Conservation (phyloP, 805 yeast species). For the Cyberlindnera veronae region DNA sequence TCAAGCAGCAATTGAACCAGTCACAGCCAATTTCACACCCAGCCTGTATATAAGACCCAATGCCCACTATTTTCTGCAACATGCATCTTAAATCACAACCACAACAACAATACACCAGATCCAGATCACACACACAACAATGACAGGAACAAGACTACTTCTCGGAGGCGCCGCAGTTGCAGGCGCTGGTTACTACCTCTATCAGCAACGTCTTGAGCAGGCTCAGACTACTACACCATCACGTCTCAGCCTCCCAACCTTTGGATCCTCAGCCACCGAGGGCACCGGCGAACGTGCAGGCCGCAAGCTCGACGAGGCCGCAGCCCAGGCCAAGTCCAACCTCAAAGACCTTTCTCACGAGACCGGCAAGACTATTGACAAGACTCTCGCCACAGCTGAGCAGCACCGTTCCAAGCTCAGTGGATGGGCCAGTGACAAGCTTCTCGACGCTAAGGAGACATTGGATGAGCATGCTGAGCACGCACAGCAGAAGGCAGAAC, state of each 20-base stretch:
- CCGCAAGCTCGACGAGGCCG: slow-evolving; percentile 26
- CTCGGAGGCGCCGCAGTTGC: slow-evolving; percentile 26
- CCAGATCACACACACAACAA: slow-evolving; percentile 4
- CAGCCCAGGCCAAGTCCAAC: slow-evolving; percentile 15
- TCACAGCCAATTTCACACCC: not conserved
- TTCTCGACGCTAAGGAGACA: slow-evolving; percentile 11
- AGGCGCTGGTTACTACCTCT: slow-evolving; percentile 27
- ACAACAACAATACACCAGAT: no score
- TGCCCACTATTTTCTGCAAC: no score
- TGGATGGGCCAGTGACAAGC: slow-evolving; percentile 24
- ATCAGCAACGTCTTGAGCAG: slow-evolving; percentile 23
- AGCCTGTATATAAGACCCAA: not conserved
- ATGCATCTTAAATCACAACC: not conserved
- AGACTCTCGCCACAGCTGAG: slow-evolving; percentile 14
- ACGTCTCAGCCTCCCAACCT: slow-evolving; percentile 7
- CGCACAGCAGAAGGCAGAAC: slow-evolving; percentile 20
- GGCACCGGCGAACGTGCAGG: slow-evolving; percentile 25
- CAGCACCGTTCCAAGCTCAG: slow-evolving; percentile 13
- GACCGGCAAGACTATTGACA: slow-evolving; percentile 21
- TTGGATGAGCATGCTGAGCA: slow-evolving; percentile 14
- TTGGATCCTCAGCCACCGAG: slow-evolving; percentile 10
- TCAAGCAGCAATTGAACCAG: not conserved
- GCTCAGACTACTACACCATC: slow-evolving; percentile 6
- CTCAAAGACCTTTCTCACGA: slow-evolving; percentile 17
- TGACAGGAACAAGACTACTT: slow-evolving; percentile 14